Conservation (phyloP, 768 basidiomycete genomes). For the Hypsizygus marmoreus region DNA sequence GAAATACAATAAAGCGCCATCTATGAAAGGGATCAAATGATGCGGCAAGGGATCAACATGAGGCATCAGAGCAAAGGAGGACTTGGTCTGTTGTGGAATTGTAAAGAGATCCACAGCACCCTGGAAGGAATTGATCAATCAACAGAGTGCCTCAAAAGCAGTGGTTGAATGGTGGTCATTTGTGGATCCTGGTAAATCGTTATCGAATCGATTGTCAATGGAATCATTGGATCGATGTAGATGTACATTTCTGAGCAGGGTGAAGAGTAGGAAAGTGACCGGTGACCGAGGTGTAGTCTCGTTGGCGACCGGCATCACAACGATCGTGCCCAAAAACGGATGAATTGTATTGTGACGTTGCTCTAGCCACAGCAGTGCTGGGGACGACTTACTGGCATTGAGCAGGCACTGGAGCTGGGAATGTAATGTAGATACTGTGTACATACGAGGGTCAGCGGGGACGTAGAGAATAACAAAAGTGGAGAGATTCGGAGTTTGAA, state of each 20-base stretch:
- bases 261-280: conserved; percentile 3
- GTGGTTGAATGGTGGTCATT: conserved; percentile 1
- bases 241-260: background rate
- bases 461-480: background rate
- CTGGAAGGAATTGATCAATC: conserved; percentile 7
- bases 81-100: conserved; percentile 3
- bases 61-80: conserved; percentile 5
- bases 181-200: conserved; percentile 17
- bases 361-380: too few relatives aligned
- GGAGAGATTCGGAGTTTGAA: conserved; percentile 31
- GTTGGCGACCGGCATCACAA: conserved; percentile 15
- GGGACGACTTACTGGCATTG: too few relatives aligned
- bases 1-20: too few relatives aligned
- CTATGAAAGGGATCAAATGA: too few relatives aligned
- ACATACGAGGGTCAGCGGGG: background rate
- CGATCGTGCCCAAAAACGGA: conserved; percentile 9
- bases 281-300: conserved; percentile 7
- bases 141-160: background rate
- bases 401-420: too few relatives aligned
- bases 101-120: background rate
- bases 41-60: conserved; percentile 16
- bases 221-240: too few relatives aligned
- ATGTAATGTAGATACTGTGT: too few relatives aligned
- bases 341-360: background rate
- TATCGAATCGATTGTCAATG: conserved; percentile 19